Conservation (phyloP, 345 rosid genomes). For the Aurinia saxatilis region DNA sequence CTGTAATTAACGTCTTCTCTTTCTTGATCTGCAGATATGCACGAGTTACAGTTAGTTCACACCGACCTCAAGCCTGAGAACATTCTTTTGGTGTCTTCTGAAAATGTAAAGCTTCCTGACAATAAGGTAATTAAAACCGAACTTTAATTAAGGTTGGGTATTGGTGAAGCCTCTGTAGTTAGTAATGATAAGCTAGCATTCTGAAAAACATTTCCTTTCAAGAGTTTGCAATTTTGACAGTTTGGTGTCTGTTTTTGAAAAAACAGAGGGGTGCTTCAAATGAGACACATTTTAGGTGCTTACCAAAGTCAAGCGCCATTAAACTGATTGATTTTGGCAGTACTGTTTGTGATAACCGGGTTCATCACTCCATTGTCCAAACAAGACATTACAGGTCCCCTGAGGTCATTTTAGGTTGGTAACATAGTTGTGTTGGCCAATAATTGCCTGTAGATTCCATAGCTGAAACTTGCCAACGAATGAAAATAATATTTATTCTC, state of each 20-base stretch:
- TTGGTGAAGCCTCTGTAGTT: slow-evolving; percentile 12
- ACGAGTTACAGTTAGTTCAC: slow-evolving; percentile 68
- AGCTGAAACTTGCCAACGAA: neutral
- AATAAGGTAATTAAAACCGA: slow-evolving; percentile 45
- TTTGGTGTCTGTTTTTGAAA: slow-evolving; percentile 28
- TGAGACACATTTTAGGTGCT: slow-evolving; percentile 51
- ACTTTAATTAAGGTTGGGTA: slow-evolving; percentile 25
- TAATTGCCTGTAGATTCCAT: neutral
- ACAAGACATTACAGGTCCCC: slow-evolving; percentile 89
- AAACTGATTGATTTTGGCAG: slow-evolving; percentile 93
- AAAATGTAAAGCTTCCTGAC: slow-evolving; percentile 58
- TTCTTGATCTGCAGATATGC: slow-evolving; percentile 60
- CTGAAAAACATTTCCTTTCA: neutral
- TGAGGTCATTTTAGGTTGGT: slow-evolving; percentile 70
- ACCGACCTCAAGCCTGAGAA: slow-evolving; percentile 92
- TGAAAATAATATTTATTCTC: neutral
- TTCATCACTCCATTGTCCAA: slow-evolving; percentile 70
- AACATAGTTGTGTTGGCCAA: slow-evolving; percentile 1
- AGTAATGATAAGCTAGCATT: slow-evolving; percentile 1
- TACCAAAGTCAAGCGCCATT: slow-evolving; percentile 87
- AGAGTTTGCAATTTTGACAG: slow-evolving; percentile 4
- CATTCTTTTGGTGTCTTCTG: slow-evolving; percentile 73
- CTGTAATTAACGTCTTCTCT: slow-evolving; percentile 14
- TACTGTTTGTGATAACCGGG: slow-evolving; percentile 67
- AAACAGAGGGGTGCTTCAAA: slow-evolving; percentile 46